Evolutionary conservation across 495 filamentous ascomycete genomes (phyloP).

Genomic region (Lasiosphaeriaceae sp.): DNA sequence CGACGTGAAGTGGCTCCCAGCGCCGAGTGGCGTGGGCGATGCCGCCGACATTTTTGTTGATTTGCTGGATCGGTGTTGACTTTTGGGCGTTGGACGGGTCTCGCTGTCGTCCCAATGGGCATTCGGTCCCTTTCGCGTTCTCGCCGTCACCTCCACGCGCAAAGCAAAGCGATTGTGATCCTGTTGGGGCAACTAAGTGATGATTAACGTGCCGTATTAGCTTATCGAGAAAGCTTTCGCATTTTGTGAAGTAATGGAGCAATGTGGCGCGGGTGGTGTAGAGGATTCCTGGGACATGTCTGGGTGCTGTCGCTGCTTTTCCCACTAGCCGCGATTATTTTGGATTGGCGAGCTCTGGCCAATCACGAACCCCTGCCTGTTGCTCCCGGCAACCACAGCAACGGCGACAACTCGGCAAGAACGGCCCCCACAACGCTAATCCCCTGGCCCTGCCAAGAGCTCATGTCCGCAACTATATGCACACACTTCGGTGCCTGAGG

Average conservation of each 20-base stretch:
- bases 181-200: conserved; percentile 21
- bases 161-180: conserved; percentile 7
- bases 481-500: not conserved
- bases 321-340: conserved; percentile 23
- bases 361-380: conserved; percentile 18
- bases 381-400: conserved; percentile 27
- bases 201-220: conserved; percentile 32
- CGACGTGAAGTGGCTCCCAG: conserved; percentile 31
- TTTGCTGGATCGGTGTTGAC: not conserved
- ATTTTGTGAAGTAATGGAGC: conserved; percentile 18
- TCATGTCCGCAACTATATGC: not conserved
- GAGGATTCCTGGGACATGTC: conserved; percentile 5
- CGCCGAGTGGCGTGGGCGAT: conserved; percentile 35
- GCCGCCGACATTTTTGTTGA: conserved; percentile 28
- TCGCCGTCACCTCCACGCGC: not conserved
- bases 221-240: conserved; percentile 24
- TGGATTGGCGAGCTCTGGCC: conserved; percentile 16
- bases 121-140: not conserved
- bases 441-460: conserved; percentile 1
- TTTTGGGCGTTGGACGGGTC: no score
- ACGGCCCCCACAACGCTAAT: not conserved
- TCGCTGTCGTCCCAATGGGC: not conserved
- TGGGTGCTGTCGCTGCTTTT: conserved; percentile 17
- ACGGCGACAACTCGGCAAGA: no score
- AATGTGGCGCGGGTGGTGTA: conserved; percentile 24